These are phyloP conservation scores for Cicer pinnatifidum DNA, from an alignment of 306 rosid species.

Conservation along the genomic window DNA sequence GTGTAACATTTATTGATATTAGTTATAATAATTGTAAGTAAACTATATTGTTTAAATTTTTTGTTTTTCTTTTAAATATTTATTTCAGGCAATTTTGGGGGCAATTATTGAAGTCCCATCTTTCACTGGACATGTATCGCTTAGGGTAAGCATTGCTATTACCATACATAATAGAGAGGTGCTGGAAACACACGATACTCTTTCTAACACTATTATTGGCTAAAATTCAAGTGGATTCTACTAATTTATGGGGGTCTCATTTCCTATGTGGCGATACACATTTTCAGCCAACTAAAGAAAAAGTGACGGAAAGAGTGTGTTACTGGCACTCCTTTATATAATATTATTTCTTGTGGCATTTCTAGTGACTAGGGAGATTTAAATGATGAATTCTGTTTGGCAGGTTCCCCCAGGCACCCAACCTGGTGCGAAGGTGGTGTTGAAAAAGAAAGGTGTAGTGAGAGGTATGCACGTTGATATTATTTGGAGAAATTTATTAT, in stretches of 20 bases:
- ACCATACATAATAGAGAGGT: neutral
- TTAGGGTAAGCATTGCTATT: conserved; percentile 64
- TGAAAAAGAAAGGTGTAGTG: conserved; percentile 90
- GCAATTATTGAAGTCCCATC: conserved; percentile 91
- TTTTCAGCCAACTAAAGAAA: neutral
- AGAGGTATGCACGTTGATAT: conserved; percentile 64
- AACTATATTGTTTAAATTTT: neutral
- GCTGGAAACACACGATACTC: neutral
- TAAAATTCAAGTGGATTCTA: neutral
- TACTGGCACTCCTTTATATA: neutral
- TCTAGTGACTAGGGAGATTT: conserved; percentile 21
- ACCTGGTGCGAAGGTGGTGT: conserved; percentile 88
- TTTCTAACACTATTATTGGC: conserved; percentile 1
- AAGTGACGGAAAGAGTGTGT: neutral
- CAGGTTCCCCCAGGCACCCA: conserved; percentile 92
- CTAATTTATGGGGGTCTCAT: neutral
- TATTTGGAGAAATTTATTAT: neutral
- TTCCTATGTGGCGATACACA: neutral
- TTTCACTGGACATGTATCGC: conserved; percentile 82
- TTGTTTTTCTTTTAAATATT: neutral
- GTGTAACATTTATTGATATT: neutral
- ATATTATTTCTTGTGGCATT: conserved; percentile 26
- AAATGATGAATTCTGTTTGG: conserved; percentile 36
- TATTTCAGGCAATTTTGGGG: conserved; percentile 83
- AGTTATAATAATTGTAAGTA: neutral